Conservation (phyloP, 768 basidiomycete species). For the Xerocomellus amylosporus region DNA sequence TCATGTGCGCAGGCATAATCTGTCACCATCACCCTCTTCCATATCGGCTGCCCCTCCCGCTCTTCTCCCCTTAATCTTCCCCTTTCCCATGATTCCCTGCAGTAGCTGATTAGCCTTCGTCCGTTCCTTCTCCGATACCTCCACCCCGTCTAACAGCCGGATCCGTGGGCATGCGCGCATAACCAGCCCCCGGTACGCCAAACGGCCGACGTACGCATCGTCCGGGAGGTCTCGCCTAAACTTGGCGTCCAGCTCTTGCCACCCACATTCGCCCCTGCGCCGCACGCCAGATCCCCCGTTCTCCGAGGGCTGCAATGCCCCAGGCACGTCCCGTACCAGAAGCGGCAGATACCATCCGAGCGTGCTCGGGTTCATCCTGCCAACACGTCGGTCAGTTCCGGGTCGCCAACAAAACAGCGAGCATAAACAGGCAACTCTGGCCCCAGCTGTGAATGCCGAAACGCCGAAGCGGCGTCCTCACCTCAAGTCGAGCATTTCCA, state of each 20-base stretch:
- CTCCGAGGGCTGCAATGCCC: slow-evolving; percentile 64
- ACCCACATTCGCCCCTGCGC: slow-evolving; percentile 38
- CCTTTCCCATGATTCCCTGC: slow-evolving; percentile 48
- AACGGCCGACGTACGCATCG: slow-evolving; percentile 78
- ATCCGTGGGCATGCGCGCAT: slow-evolving; percentile 72
- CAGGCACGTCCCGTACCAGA: slow-evolving; percentile 65
- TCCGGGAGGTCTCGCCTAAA: slow-evolving; percentile 92
- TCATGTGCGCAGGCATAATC: slow-evolving; percentile 33
- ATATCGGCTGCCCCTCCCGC: slow-evolving; percentile 16
- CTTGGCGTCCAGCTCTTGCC: slow-evolving; percentile 78
- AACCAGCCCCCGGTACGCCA: slow-evolving; percentile 86
- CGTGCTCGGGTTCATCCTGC: slow-evolving; percentile 93
- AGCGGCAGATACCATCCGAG: slow-evolving; percentile 94
- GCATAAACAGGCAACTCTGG: not conserved
- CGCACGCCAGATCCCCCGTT: slow-evolving; percentile 18
- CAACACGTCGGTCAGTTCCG: slow-evolving; percentile 26
- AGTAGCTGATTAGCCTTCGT: slow-evolving; percentile 74
- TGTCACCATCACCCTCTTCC: slow-evolving; percentile 21
- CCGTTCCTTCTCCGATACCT: slow-evolving; percentile 79
- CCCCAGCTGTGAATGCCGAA: slow-evolving; percentile 3
- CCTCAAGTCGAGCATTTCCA: slow-evolving; percentile 93
- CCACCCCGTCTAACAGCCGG: slow-evolving; percentile 81
- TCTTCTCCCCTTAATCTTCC: slow-evolving; percentile 33
- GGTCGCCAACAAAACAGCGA: slow-evolving; percentile 14
- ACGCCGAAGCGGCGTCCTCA: slow-evolving; percentile 34